Evolutionary conservation across 805 yeast species (phyloP), one percentile per base, ranked within the genome.

Genomic region (Pichia cephalocereana): DNA sequence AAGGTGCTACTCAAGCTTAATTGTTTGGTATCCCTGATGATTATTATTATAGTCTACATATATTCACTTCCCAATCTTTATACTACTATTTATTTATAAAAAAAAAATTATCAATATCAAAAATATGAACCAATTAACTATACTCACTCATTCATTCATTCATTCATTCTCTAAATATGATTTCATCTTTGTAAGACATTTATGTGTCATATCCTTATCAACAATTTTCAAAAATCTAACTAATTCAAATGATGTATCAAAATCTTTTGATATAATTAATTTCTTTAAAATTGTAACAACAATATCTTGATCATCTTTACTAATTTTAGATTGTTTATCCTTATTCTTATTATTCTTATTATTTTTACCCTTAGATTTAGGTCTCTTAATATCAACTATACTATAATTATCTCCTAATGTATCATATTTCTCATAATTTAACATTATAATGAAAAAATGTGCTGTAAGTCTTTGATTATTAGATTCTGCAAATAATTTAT

Each of bases 171-270:
- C 8, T 18, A 48, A n/a, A 38, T 48, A 45, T 12, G 32, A 32
- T 38, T 55, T 60, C 48, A 65, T 41, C 34, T 52, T 56, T 17
- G 49, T 63, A 8, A 73, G 67, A 32, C 71, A 60, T 3, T 71
- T 72, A 48, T 71, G 54, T 45, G 64, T 62, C 18, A 58, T 49
- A 26, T 58, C 54, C 34, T 62, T 66, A 45, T 67, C 80, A 36
- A 77, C 65, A 17, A 77, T 57, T 55, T 77, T 77, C 46, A 77
- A 70, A 54, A 75, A 77, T 44, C 82, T 64, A 46, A 79, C 68
- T 48, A 77, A 61, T 53, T 77, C 82, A 58, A 75, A 76, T 40
- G 80, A 72, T 57, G 78, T 74, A 41, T 74, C 79, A 69, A 75
- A 77, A 47, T 69, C 66, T n/a, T 66, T 65, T 8, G 59, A 57